These are phyloP conservation scores for Leccinum incarnatum DNA, from an alignment of 768 basidiomycete species.

Conservation along the genomic window DNA sequence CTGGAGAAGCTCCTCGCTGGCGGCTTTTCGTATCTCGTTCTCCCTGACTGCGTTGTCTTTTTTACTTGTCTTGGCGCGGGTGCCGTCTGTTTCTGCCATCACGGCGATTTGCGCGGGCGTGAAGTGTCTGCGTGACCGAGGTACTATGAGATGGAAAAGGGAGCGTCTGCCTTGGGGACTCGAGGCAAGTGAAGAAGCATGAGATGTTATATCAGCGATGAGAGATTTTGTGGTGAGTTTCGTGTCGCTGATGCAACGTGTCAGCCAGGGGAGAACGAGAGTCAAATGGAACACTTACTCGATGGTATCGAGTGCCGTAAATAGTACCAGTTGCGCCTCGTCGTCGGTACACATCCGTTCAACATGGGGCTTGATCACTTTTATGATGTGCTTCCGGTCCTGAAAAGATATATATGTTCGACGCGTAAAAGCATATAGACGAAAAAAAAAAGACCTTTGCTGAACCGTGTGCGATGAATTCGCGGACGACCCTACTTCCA, in stretches of 20 bases:
- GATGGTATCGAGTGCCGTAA: conserved; percentile 85
- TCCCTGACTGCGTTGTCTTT: conserved; percentile 64
- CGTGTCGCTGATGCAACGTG: conserved; percentile 63
- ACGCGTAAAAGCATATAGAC: not conserved
- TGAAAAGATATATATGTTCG: conserved; percentile 21
- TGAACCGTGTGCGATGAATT: conserved; percentile 77
- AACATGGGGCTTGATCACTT: conserved; percentile 85
- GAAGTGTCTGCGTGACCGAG: conserved; percentile 82
- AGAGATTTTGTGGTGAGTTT: conserved; percentile 84
- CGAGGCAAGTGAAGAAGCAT: conserved; percentile 54
- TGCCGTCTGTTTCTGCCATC: conserved; percentile 70
- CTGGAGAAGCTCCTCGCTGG: conserved; percentile 70
- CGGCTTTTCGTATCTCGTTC: conserved; percentile 69
- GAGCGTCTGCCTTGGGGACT: conserved; percentile 77
- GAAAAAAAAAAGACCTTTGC: conserved; percentile 59
- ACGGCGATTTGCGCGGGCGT: conserved; percentile 74
- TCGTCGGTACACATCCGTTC: conserved; percentile 86
- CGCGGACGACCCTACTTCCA: conserved; percentile 81
- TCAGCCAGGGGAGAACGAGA: not conserved
- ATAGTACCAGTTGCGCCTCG: conserved; percentile 86
- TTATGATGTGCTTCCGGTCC: conserved; percentile 91
- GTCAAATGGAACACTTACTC: conserved; percentile 53
- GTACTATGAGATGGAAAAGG: conserved; percentile 78
- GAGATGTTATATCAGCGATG: conserved; percentile 61
- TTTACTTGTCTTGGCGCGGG: conserved; percentile 77